A percentile compares a stretch with the other conserved stretches of the same genome.
Conservation (phyloP, 805 yeast species). For the Debaryomyces maramus region DNA sequence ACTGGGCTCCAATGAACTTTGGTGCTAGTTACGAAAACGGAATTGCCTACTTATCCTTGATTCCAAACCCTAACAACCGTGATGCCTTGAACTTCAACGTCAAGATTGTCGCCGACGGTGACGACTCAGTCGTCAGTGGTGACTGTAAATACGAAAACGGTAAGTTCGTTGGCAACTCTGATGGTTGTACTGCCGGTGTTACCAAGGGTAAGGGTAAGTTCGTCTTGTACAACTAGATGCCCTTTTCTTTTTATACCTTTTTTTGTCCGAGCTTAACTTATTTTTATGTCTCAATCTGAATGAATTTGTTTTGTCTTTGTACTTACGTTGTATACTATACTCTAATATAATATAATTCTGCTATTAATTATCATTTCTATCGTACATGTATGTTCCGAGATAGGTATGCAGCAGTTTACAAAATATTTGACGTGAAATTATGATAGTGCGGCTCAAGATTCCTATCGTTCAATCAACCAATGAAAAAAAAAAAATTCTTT, state of each 20-base stretch:
- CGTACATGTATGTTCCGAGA: no score
- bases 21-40: constrained; percentile 83
- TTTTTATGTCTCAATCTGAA: neutral
- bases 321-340: neutral
- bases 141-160: constrained; percentile 82
- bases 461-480: no score
- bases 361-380: no score
- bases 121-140: constrained; percentile 55
- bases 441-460: no score
- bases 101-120: constrained; percentile 66
- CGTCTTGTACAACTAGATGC: constrained; percentile 44
- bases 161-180: constrained; percentile 58
- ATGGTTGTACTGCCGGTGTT: constrained; percentile 79
- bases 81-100: constrained; percentile 58
- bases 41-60: constrained; percentile 79
- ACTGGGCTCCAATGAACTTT: constrained; percentile 96
- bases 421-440: no score
- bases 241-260: neutral
- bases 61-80: constrained; percentile 91
- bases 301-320: neutral
- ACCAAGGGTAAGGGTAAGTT: constrained; percentile 60
- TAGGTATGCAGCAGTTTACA: no score
- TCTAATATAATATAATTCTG: neutral
- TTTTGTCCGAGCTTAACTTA: neutral
- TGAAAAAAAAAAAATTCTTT: no score